Evolutionary conservation across 2,329 filamentous ascomycete genomes (phyloP).

Genomic region (Aspergillus sp.): DNA sequence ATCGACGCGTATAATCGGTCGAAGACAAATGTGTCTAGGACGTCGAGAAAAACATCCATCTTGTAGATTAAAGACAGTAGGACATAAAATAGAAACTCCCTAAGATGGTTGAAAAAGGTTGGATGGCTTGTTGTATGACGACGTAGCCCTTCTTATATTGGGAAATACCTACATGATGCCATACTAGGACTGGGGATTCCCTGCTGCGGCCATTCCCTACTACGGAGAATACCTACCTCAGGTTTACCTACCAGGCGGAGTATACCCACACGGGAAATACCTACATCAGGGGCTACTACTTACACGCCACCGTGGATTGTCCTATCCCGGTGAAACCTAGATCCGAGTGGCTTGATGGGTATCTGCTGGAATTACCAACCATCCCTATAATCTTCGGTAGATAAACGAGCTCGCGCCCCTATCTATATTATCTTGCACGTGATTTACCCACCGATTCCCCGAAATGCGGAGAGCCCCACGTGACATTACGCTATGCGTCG

Average conservation of each 20-base stretch:
- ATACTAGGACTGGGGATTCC: background rate
- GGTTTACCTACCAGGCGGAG: background rate
- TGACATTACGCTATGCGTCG: slow-evolving; percentile 21
- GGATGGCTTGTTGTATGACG: background rate
- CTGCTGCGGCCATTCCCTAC: slow-evolving; percentile 9
- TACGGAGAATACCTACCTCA: slow-evolving; percentile 6
- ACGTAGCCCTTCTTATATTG: slow-evolving; percentile 1
- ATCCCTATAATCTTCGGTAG: background rate
- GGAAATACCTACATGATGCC: slow-evolving; percentile 5
- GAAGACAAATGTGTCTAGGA: slow-evolving; percentile 72
- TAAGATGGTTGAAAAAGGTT: background rate
- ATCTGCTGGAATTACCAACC: too few species aligned
- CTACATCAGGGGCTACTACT: background rate
- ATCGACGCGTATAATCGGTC: slow-evolving; percentile 70
- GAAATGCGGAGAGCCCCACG: slow-evolving; percentile 26
- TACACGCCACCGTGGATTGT: background rate
- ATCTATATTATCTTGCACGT: background rate
- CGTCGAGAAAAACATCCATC: slow-evolving; percentile 86
- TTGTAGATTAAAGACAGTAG: slow-evolving; percentile 26
- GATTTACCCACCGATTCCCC: background rate
- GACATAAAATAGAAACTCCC: background rate
- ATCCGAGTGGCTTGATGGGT: background rate
- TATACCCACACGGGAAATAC: background rate
- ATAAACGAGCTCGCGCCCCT: background rate
- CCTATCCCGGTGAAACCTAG: background rate